These are phyloP conservation scores for Zygosaccharomyces sapae DNA, from an alignment of 1,139 yeast species.

Conservation along the genomic window DNA sequence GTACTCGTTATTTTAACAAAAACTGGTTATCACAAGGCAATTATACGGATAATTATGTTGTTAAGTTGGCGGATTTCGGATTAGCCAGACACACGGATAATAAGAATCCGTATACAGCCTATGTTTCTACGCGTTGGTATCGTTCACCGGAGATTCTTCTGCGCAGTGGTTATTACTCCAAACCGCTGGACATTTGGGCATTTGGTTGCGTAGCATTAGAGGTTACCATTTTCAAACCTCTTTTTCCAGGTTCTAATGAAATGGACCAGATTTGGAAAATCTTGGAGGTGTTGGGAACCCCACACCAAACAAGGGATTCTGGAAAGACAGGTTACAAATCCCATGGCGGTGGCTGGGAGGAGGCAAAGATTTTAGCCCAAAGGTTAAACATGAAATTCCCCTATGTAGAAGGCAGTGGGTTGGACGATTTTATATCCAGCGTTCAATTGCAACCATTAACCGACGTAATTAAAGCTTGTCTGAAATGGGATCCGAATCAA, in stretches of 20 bases:
- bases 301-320: constrained; percentile 38
- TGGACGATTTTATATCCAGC: constrained; percentile 40
- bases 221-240: constrained; percentile 66
- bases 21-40: constrained; percentile 33
- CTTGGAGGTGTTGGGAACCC: constrained; percentile 66
- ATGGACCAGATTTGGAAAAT: constrained; percentile 72
- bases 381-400: constrained; percentile 56
- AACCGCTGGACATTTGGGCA: constrained; percentile 91
- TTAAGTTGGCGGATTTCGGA: constrained; percentile 91
- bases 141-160: constrained; percentile 88
- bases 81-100: constrained; percentile 64
- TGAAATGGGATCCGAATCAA: constrained; percentile 60
- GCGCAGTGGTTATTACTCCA: constrained; percentile 60
- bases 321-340: constrained; percentile 39
- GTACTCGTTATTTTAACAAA: constrained; percentile 51
- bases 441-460: constrained; percentile 42
- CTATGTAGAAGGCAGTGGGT: constrained; percentile 39
- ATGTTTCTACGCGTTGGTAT: constrained; percentile 95
- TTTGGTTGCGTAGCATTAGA: constrained; percentile 85
- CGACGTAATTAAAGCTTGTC: constrained; percentile 53
- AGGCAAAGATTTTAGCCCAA: constrained; percentile 49
- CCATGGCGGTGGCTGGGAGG: constrained; percentile 66
- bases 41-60: constrained; percentile 49
- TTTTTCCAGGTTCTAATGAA: constrained; percentile 81
- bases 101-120: constrained; percentile 60